Evolutionary conservation across 2,329 filamentous ascomycete species (phyloP), one percentile per base, ranked within the genome.

Genomic region (Scortechinia acanthostroma): DNA sequence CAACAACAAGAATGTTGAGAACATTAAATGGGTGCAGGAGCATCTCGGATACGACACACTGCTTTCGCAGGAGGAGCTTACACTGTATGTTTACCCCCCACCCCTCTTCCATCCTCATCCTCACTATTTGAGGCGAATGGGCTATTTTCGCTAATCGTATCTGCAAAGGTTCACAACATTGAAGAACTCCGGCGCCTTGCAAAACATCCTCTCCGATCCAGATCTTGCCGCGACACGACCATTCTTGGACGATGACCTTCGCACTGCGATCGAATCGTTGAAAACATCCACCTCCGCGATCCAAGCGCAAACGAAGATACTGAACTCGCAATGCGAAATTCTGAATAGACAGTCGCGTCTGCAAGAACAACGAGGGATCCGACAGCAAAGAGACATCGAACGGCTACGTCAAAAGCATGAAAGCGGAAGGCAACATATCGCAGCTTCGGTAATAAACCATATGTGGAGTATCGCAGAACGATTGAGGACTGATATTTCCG

Each of bases 201-300:
- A 57, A 15, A 46, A 51, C 19, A 48, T 64, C 46, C 47, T 62
- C 23, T 50, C 51, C 23, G 50, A 55, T 22, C 48, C 52, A 20
- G 54, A 58, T 21, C 46, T 62, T 16, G 46, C 50, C 37, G 52
- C 57, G 42, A 62, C 55, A 15, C 58, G 61, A 50, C 61, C 63
- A n/a, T 51, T 68, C 44, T 52, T 62, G 4, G 64, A 67, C 43
- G 55, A 58, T 19, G 63, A 67, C 42, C 56, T 68, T 37, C 59
- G 51, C 44, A 52, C 43, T 43, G 57, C 63, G 21, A 65, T 64
- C 43, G 51, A 57, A 42, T 55, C 53, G 6, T 52, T 68, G 23
- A 57, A 62, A 43, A 51, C 54, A n/a, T 65, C 63, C 5, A 67
- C 64, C 1, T 53, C 52, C 5, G 53, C 54, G 4, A 58, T 62